These are phyloP conservation scores for Hypoxylon sp. DNA, from an alignment of 2,329 filamentous ascomycete species.

Conservation along the genomic window DNA sequence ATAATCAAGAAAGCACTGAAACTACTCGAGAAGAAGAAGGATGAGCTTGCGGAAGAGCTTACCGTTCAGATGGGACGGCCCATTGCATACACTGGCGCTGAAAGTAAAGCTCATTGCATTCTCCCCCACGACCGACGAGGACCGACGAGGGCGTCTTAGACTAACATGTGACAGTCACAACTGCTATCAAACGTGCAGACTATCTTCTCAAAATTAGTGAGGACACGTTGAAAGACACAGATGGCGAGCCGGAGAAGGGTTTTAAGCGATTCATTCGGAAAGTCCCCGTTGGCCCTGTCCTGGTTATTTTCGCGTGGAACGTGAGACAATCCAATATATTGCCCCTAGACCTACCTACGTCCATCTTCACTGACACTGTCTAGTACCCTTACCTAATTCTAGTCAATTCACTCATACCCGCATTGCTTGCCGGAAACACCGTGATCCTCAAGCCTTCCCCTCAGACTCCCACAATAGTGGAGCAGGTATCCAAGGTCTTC, in stretches of 20 bases:
- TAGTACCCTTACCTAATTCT: constrained; percentile 96
- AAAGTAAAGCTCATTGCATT: constrained; percentile 59
- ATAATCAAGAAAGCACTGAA: constrained; percentile 86
- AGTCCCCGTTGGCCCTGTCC: constrained; percentile 85
- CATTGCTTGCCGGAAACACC: constrained; percentile 89
- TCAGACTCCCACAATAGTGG: constrained; percentile 91
- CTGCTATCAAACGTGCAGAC: constrained; percentile 85
- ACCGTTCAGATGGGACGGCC: constrained; percentile 97
- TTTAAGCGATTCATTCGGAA: constrained; percentile 94
- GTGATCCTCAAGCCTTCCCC: constrained; percentile 96
- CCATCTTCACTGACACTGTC: constrained; percentile 32
- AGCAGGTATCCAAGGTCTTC: constrained; percentile 84
- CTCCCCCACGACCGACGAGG: neutral
- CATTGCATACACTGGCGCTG: constrained; percentile 86
- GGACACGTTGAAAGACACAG: constrained; percentile 82
- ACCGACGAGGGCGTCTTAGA: neutral
- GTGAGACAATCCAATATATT: constrained; percentile 63
- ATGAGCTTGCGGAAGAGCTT: constrained; percentile 85
- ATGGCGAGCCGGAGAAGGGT: constrained; percentile 85
- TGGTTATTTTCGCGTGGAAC: constrained; percentile 97
- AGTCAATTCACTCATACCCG: constrained; percentile 91
- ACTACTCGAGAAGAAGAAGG: constrained; percentile 76
- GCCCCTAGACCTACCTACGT: neutral
- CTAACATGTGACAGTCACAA: constrained; percentile 66
- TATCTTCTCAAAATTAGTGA: constrained; percentile 88